These are phyloP conservation scores for Monosporascus sp. DNA, from an alignment of 2,329 filamentous ascomycete genomes.

Conservation along the genomic window DNA sequence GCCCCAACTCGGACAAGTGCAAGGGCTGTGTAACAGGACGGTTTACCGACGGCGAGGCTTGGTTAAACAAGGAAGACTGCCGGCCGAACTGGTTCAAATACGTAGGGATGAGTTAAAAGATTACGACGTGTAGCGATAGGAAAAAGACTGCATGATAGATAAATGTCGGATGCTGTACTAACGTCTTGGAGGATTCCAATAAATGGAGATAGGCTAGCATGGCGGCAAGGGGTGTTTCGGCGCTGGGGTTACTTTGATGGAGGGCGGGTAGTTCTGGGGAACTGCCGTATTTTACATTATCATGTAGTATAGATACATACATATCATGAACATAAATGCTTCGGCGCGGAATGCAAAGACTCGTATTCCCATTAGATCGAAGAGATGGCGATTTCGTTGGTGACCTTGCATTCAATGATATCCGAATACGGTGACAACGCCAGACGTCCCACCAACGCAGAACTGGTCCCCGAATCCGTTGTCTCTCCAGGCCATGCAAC, in stretches of 20 bases:
- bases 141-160: conserved; percentile 11
- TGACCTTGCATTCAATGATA: conserved; percentile 18
- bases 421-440: conserved; percentile 60
- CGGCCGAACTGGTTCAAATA: conserved; percentile 97
- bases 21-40: conserved; percentile 79
- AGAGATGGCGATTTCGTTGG: background rate
- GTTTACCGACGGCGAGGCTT: conserved; percentile 83
- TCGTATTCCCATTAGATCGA: background rate
- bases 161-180: conserved; percentile 18
- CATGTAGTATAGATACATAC: conserved; percentile 1
- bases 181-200: conserved; percentile 16
- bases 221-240: conserved; percentile 17
- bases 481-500: conserved; percentile 59
- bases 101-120: conserved; percentile 67
- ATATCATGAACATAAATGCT: background rate
- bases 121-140: conserved; percentile 1
- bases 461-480: conserved; percentile 59
- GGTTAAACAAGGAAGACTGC: conserved; percentile 86
- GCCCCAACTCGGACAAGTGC: conserved; percentile 93
- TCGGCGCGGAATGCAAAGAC: background rate
- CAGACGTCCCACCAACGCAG: conserved; percentile 60
- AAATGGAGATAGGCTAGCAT: conserved; percentile 18
- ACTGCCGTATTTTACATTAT: conserved; percentile 7
- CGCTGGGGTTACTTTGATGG: conserved; percentile 12
- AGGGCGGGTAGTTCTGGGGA: conserved; percentile 11